phyloP scores from a whole-genome alignment of 129 eudicot genomes.

The Centaurea solstitialis region DNA sequence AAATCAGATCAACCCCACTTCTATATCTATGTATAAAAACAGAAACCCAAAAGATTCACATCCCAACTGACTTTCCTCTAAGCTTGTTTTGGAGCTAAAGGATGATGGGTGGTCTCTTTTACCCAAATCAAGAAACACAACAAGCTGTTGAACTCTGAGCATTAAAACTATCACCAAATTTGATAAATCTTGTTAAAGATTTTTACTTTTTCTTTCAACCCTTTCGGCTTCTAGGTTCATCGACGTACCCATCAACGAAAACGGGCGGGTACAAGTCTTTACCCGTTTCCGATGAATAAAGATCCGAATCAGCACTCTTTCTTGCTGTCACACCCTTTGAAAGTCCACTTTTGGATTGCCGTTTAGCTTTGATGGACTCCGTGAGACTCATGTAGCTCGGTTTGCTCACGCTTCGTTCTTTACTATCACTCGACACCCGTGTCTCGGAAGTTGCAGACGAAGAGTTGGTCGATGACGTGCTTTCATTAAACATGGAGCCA shows the following conservation, averaged over 20 bases:
- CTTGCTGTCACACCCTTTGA: slow-evolving; percentile 56
- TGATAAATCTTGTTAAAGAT: slow-evolving; percentile 7
- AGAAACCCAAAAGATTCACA: slow-evolving; percentile 37
- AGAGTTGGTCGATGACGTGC: slow-evolving; percentile 62
- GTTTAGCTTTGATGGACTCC: slow-evolving; percentile 82
- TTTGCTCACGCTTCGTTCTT: slow-evolving; percentile 38
- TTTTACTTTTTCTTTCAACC: slow-evolving; percentile 9
- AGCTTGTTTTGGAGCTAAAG: slow-evolving; percentile 12
- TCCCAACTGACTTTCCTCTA: slow-evolving; percentile 41
- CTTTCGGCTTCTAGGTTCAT: slow-evolving; percentile 33
- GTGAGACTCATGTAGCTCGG: slow-evolving; percentile 84
- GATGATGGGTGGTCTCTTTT: slow-evolving; percentile 1
- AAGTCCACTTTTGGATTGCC: slow-evolving; percentile 54
- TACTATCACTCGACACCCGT: slow-evolving; percentile 48
- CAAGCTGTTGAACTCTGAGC: slow-evolving; percentile 71
- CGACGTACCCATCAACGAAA: slow-evolving; percentile 28
- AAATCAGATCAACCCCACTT: slow-evolving; percentile 33
- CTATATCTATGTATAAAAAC: slow-evolving; percentile 35
- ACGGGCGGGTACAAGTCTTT: slow-evolving; percentile 70
- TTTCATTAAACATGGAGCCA: slow-evolving; percentile 56
- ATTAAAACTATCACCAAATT: slow-evolving; percentile 13
- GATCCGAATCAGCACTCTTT: slow-evolving; percentile 64
- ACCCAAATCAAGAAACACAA: slow-evolving; percentile 43
- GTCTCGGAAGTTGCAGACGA: slow-evolving; percentile 65
- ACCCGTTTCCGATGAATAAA: slow-evolving; percentile 55